Evolutionary conservation across 208 protist species (phyloP).

Genomic region (Leishmania turanica): DNA sequence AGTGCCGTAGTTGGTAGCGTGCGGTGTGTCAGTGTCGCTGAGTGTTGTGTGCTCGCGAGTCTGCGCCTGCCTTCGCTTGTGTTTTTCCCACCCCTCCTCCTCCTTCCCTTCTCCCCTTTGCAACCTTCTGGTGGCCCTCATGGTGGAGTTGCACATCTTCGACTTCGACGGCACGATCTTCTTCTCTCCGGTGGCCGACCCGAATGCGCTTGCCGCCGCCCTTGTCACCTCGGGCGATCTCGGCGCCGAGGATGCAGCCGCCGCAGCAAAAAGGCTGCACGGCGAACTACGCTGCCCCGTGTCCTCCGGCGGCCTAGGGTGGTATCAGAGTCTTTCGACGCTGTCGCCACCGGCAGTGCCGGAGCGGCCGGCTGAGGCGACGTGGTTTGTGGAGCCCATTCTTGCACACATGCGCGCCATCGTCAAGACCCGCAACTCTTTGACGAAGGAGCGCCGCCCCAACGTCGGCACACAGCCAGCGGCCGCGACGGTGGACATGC

Average conservation of each 20-base stretch:
- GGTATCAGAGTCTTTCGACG: slow-evolving; percentile 77
- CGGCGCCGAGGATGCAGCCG: slow-evolving; percentile 2
- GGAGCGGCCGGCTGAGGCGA: slow-evolving; percentile 25
- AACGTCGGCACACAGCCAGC: not conserved
- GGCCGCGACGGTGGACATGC: slow-evolving; percentile 8
- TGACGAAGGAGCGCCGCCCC: not conserved
- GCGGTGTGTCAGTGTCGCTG: not conserved
- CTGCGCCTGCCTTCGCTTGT: not conserved
- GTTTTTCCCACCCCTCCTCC: not conserved
- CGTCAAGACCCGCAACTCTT: slow-evolving; percentile 12
- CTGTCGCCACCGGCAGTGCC: slow-evolving; percentile 76
- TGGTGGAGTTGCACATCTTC: slow-evolving; percentile 78
- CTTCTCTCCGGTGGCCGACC: slow-evolving; percentile 56
- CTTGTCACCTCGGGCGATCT: slow-evolving; percentile 9
- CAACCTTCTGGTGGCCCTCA: slow-evolving; percentile 7
- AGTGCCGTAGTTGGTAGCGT: not conserved
- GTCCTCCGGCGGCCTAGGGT: slow-evolving; percentile 61
- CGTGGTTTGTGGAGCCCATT: slow-evolving; percentile 36
- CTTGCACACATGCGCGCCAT: slow-evolving; percentile 35
- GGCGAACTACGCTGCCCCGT: slow-evolving; percentile 39
- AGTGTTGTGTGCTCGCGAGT: not conserved
- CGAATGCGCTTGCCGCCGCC: slow-evolving; percentile 30
- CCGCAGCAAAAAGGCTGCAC: slow-evolving; percentile 30
- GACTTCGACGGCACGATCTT: slow-evolving; percentile 91
- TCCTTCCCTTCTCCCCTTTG: not conserved